Evolutionary conservation across 2,329 filamentous ascomycete genomes (phyloP).

Genomic region (Hysterium pulicare): DNA sequence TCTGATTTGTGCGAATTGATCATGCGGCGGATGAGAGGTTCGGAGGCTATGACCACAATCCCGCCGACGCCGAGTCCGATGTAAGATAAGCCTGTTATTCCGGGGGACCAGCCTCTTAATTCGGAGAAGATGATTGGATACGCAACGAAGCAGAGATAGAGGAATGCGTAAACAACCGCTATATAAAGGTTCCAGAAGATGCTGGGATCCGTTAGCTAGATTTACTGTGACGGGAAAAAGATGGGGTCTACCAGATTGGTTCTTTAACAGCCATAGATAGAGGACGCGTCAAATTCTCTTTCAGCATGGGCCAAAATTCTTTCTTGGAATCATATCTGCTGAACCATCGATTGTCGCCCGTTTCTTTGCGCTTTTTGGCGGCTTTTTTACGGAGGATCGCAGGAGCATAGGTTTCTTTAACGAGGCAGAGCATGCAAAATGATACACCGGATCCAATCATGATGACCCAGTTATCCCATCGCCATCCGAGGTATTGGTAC

Average conservation of each 20-base stretch:
- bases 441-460: slow-evolving; percentile 63
- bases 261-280: slow-evolving; percentile 76
- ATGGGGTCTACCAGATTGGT: slow-evolving; percentile 68
- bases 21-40: slow-evolving; percentile 69
- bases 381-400: slow-evolving; percentile 66
- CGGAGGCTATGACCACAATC: slow-evolving; percentile 48
- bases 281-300: slow-evolving; percentile 72
- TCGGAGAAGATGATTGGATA: slow-evolving; percentile 81
- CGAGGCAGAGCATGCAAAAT: slow-evolving; percentile 55
- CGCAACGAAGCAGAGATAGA: slow-evolving; percentile 84
- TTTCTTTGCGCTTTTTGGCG: slow-evolving; percentile 62
- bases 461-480: slow-evolving; percentile 74
- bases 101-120: slow-evolving; percentile 71
- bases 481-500: slow-evolving; percentile 75
- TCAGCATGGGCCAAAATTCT: slow-evolving; percentile 64
- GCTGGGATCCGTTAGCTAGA: slow-evolving; percentile 47
- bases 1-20: slow-evolving; percentile 76
- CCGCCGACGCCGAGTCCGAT: slow-evolving; percentile 65
- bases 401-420: slow-evolving; percentile 75
- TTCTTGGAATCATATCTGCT: slow-evolving; percentile 73
- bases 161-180: slow-evolving; percentile 72
- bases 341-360: slow-evolving; percentile 71
- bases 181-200: slow-evolving; percentile 65
- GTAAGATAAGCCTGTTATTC: slow-evolving; percentile 73
- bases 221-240: not conserved